Base-by-base conservation (phyloP, 345 rosid genomes). In the Eucalyptus cloeziana region DNA sequence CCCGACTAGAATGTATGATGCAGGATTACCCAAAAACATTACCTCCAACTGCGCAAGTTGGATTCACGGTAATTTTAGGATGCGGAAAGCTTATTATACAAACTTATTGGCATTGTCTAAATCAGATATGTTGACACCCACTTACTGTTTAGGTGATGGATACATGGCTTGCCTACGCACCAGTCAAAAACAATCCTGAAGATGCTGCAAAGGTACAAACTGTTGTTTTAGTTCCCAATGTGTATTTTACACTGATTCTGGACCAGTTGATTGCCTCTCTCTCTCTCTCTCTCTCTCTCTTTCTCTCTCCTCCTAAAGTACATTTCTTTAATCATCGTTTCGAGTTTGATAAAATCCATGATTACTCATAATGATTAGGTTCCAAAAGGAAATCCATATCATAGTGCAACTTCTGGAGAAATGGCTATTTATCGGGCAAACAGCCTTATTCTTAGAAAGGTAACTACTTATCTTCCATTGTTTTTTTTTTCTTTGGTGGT, bases 1-100 rank as follows among this genome's bases (percentile, higher is more conserved):
- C 99, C 91, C 94, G 99, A 64, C 93, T 98, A 51, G 99, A 98
- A 91, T 98, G 99, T 87, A 96, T 96, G 99, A 98, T 98, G 99
- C 99, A 97, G 94, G 99, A 98, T 91, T 97, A 98, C 92, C 98
- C 98, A 83, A 97, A 97, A 92, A 98, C 99, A 85, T 89, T 98
- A 92, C 96, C 99, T 76, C 95, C 99, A 64, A 88, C 98, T 33
- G 96, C 98, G 90, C 90, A 95, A 86, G 98, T 97, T 91, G 99
- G 99, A 88, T 97, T 96, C 91, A 96, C 98, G 92, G 99, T 97
- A 95, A 94, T 81, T 79, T 89, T 33, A 10, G 71, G 45, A 33
- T 3, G 64, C 31, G 8, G 40, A 86, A 40, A 54, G 44, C 49
- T 31, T 56, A 49, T 49, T 24, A 24, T 52, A 86, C 2, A 2